A percentile compares a stretch with the other conserved stretches of the same genome.
Evolutionary conservation across 192 early-diverging fungal species (phyloP).

Genomic region (Allomyces javanicus): DNA sequence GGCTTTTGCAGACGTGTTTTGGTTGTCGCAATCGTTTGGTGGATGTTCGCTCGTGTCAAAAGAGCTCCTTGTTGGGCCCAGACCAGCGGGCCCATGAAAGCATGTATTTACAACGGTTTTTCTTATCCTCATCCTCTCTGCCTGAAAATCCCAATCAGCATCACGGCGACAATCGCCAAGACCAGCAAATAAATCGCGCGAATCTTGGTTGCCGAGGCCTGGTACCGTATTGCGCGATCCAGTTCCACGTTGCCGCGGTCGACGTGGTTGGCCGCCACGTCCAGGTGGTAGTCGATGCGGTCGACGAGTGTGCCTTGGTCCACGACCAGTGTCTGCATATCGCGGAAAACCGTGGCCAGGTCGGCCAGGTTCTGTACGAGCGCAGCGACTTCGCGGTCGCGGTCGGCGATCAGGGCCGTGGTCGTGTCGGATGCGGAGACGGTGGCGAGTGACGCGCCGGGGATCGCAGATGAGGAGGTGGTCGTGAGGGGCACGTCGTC

Average conservation of each 20-base stretch:
- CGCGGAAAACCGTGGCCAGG: slow-evolving; percentile 76
- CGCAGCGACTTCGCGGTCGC: slow-evolving; percentile 80
- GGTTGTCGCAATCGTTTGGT: not conserved
- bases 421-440: too few species aligned
- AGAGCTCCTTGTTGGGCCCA: not conserved
- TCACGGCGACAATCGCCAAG: not conserved
- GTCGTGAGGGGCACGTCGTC: too few species aligned
- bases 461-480: too few species aligned
- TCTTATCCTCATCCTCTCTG: not conserved
- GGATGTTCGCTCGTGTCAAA: not conserved
- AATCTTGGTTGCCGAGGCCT: not conserved
- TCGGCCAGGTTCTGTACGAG: slow-evolving; percentile 80
- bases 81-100: too few species aligned
- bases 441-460: too few species aligned
- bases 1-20: not conserved
- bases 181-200: not conserved
- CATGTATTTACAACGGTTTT: not conserved
- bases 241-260: slow-evolving; percentile 69
- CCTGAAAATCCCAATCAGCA: not conserved
- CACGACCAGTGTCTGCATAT: slow-evolving; percentile 87
- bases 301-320: slow-evolving; percentile 94
- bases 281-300: slow-evolving; percentile 94
- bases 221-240: slow-evolving; percentile 28
- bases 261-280: slow-evolving; percentile 57
- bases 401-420: slow-evolving; percentile 45